Conservation (phyloP, 805 yeast genomes). For the Starmerella sp. region DNA sequence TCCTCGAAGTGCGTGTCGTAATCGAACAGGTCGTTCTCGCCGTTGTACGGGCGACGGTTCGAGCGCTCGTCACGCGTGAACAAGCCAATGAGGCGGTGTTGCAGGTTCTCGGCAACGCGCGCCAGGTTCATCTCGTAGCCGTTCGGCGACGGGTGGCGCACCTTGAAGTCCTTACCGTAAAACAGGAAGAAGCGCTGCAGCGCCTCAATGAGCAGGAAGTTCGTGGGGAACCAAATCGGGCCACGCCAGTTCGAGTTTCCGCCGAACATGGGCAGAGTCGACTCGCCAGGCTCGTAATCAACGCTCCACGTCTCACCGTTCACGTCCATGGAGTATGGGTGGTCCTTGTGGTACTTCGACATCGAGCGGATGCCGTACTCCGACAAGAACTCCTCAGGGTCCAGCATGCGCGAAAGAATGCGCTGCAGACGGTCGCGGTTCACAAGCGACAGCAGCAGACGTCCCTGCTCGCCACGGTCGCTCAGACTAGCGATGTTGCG, state of each 20-base stretch:
- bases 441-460: slow-evolving; percentile 68
- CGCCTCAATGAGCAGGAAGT: slow-evolving; percentile 74
- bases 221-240: slow-evolving; percentile 93
- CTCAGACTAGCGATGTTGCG: slow-evolving; percentile 81
- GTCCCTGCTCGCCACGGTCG: slow-evolving; percentile 64
- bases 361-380: slow-evolving; percentile 78
- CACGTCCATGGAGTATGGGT: slow-evolving; percentile 78
- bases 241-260: slow-evolving; percentile 98
- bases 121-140: slow-evolving; percentile 25
- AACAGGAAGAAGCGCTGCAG: slow-evolving; percentile 77
- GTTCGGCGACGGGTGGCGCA: slow-evolving; percentile 71
- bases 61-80: slow-evolving; percentile 49
- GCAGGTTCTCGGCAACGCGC: slow-evolving; percentile 73
- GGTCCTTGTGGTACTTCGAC: slow-evolving; percentile 71
- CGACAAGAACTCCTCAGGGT: slow-evolving; percentile 75
- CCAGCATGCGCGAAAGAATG: slow-evolving; percentile 69
- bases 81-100: slow-evolving; percentile 69
- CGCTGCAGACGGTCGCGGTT: slow-evolving; percentile 66
- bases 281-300: slow-evolving; percentile 30
- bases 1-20: slow-evolving; percentile 65
- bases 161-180: slow-evolving; percentile 74
- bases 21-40: slow-evolving; percentile 36
- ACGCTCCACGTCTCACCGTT: slow-evolving; percentile 52
- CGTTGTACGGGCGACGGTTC: slow-evolving; percentile 68
- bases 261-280: slow-evolving; percentile 88